These are phyloP conservation scores for Isatis tinctoria DNA, from an alignment of 345 rosid species.

Conservation along the genomic window DNA sequence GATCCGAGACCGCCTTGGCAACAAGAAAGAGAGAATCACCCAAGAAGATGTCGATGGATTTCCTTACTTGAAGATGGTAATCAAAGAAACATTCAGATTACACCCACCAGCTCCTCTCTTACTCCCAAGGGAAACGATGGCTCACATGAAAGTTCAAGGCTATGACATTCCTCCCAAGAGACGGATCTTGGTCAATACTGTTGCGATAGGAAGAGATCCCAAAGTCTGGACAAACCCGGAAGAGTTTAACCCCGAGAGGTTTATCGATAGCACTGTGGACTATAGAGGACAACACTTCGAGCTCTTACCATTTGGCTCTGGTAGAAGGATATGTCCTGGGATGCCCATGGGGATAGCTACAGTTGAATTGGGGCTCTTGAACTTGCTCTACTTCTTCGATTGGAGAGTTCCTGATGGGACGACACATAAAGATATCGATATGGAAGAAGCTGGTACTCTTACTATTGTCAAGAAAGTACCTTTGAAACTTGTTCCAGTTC, in stretches of 20 bases:
- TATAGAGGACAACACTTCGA: constrained; percentile 48
- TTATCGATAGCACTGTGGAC: constrained; percentile 37
- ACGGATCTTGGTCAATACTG: constrained; percentile 34
- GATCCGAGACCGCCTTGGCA: constrained; percentile 34
- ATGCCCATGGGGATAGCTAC: constrained; percentile 38
- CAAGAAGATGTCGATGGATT: constrained; percentile 44
- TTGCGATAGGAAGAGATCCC: constrained; percentile 46
- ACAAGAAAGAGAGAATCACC: constrained; percentile 27
- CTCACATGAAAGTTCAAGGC: constrained; percentile 38
- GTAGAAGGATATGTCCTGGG: constrained; percentile 51
- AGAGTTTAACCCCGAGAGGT: constrained; percentile 46
- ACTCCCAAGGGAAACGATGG: constrained; percentile 54
- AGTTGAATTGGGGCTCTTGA: constrained; percentile 46
- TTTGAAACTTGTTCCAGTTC: constrained; percentile 25
- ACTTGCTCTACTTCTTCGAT: constrained; percentile 51
- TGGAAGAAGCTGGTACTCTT: constrained; percentile 31
- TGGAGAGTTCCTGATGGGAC: constrained; percentile 47
- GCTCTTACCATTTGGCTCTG: constrained; percentile 54
- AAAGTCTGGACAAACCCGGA: constrained; percentile 41
- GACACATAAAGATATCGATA: constrained; percentile 33
- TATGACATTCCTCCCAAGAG: constrained; percentile 45
- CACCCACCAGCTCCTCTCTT: constrained; percentile 54
- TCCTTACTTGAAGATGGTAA: constrained; percentile 42
- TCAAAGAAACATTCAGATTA: constrained; percentile 51
- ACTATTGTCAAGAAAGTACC: constrained; percentile 30